Conservation (phyloP, 371 early-diverging fungal species). For the Thermomucor indicae-seudaticae region DNA sequence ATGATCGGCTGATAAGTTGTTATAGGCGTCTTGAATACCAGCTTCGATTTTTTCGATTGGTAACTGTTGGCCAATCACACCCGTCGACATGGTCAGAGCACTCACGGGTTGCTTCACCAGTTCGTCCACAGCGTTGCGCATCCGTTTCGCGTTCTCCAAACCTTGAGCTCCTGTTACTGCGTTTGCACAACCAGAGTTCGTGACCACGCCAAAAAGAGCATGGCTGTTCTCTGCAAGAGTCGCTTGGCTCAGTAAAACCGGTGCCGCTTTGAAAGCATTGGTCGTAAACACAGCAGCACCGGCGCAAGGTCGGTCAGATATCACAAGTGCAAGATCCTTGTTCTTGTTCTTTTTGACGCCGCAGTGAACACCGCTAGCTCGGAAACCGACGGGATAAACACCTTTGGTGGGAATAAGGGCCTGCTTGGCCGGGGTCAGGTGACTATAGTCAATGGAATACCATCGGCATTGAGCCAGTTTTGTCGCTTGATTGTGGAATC, state of each 20-base stretch:
- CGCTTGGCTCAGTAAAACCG: conserved; percentile 72
- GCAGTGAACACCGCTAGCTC: conserved; percentile 71
- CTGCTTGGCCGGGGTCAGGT: conserved; percentile 35
- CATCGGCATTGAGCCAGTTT: background rate
- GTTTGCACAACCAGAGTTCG: conserved; percentile 95
- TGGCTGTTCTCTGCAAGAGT: conserved; percentile 51
- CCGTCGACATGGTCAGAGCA: conserved; percentile 91
- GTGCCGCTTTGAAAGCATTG: conserved; percentile 91
- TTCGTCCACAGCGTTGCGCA: conserved; percentile 58
- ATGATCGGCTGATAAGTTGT: conserved; percentile 54
- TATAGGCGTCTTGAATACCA: conserved; percentile 58
- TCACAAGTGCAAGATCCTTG: conserved; percentile 80
- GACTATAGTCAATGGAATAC: conserved; percentile 18
- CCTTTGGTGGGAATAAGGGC: conserved; percentile 47
- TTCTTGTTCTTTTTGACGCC: conserved; percentile 80
- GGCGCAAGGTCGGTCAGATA: conserved; percentile 69
- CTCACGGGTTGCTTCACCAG: conserved; percentile 33
- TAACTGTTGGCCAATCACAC: conserved; percentile 93
- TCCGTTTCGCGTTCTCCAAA: conserved; percentile 70
- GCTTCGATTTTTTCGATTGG: conserved; percentile 77
- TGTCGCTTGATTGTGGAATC: too few relatives aligned
- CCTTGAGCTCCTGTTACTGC: conserved; percentile 92
- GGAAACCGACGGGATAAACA: conserved; percentile 78
- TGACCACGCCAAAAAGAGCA: conserved; percentile 66
- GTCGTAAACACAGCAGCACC: conserved; percentile 91